Base-by-base conservation (phyloP, 2,329 filamentous ascomycete species). In the Beauveria brongniartii region DNA sequence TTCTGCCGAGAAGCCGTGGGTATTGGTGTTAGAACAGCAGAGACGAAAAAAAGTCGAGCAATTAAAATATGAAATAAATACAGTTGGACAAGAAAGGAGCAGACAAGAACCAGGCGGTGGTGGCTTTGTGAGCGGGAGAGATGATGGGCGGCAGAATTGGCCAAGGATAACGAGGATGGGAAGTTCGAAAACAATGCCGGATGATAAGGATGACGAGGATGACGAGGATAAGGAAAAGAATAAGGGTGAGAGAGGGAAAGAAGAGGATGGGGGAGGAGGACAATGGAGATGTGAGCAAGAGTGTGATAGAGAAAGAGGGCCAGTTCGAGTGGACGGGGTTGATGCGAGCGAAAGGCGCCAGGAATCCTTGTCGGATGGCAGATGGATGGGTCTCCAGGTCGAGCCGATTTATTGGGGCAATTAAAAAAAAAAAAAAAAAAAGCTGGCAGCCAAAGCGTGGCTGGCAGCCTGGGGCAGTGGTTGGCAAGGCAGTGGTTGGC, bases 241-340 rank as follows among this genome's bases (percentile, higher is more conserved):
- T 50, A 62, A 53, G 61, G 54, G 62, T 18, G 12, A 46, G 28
- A 18, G 18, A 46, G 34, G n/a, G 50, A 62, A 58, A 63, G 61
- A 60, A 61, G 34, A 58, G 61, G 52, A 63, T 59, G 63, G 62
- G 61, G 56, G 26, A 20, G 26, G 51, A 61, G 51, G 43, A 61
- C 52, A 61, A 50, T 18, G 55, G 48, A 47, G 43, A 59, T 48
- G 16, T 14, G 14, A 26, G 46, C n/a, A 14, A 14, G 22, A 48
- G 5, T 7, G 41, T 26, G 50, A 24, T 37, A 37, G 26, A 51
- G 48, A 16, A n/a, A 24, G 24, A 30, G 47, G 48, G 20, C 8
- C 14, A 20, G 22, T 24, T 28, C n/a, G 28, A n/a, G 9, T 18
- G 47, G 47, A 50, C 24, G 51, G n/a, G 50, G 56, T 37, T 37